A percentile compares a stretch with the other conserved stretches of the same genome.
Conservation (phyloP, 768 basidiomycete genomes). For the Clitopilus passeckerianus region DNA sequence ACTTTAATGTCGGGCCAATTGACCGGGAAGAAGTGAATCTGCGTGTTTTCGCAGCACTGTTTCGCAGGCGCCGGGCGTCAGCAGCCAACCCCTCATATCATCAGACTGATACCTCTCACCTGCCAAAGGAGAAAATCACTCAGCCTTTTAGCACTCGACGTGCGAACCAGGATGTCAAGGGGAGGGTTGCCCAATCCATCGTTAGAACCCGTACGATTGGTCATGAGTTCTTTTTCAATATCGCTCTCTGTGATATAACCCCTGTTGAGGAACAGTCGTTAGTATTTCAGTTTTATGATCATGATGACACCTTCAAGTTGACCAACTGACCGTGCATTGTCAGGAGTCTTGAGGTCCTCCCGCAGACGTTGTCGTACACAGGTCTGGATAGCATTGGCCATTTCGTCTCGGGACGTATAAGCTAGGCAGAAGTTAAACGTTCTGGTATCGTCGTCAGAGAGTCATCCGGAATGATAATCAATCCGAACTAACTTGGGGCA, state of each 20-base stretch:
- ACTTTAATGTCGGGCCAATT: constrained; percentile 93
- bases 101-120: constrained; percentile 39
- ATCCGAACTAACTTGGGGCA: constrained; percentile 49
- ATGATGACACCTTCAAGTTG: neutral
- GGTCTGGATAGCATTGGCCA: constrained; percentile 65
- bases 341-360: constrained; percentile 17
- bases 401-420: constrained; percentile 87
- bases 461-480: constrained; percentile 11
- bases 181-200: constrained; percentile 55
- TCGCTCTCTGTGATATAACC: constrained; percentile 50
- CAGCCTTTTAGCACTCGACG: constrained; percentile 80
- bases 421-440: constrained; percentile 89
- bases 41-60: constrained; percentile 75
- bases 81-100: neutral
- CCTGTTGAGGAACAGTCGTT: constrained; percentile 8
- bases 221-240: constrained; percentile 62
- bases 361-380: constrained; percentile 24
- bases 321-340: neutral
- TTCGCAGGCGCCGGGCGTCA: neutral
- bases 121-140: constrained; percentile 96
- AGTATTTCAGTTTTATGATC: no score
- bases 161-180: constrained; percentile 83
- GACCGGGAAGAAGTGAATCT: constrained; percentile 76
- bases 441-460: neutral
- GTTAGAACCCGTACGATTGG: constrained; percentile 23